These are phyloP conservation scores for Talaromyces sp. DNA, from an alignment of 2,329 filamentous ascomycete species.

Conservation along the genomic window DNA sequence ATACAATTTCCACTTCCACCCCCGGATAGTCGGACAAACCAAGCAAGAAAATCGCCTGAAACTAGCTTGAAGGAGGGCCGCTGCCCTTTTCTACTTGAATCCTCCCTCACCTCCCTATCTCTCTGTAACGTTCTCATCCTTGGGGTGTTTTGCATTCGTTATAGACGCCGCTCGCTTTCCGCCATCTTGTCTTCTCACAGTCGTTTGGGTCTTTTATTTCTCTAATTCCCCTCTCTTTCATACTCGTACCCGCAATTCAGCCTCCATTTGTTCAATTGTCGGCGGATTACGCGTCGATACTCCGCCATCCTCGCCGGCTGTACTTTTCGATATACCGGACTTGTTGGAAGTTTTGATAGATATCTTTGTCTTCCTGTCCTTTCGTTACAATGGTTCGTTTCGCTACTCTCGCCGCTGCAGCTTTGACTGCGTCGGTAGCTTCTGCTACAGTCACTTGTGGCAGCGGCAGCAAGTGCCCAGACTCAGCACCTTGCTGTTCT, in stretches of 20 bases:
- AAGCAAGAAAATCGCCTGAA: background rate
- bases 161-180: constrained; percentile 15
- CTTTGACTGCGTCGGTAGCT: constrained; percentile 31
- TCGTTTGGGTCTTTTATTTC: background rate
- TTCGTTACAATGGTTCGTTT: constrained; percentile 36
- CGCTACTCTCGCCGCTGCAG: constrained; percentile 33
- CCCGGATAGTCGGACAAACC: background rate
- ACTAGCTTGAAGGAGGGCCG: constrained; percentile 1
- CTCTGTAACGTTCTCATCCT: constrained; percentile 7
- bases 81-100: background rate
- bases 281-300: background rate
- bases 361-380: background rate
- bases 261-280: background rate
- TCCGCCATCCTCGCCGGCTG: background rate
- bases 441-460: constrained; percentile 27
- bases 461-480: constrained; percentile 62
- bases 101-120: background rate
- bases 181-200: background rate
- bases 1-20: background rate
- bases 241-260: background rate
- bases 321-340: background rate
- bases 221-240: background rate
- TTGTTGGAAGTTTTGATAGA: background rate
- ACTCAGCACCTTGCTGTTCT: constrained; percentile 72
- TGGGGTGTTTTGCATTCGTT: constrained; percentile 8